Base-by-base conservation (phyloP, 1,139 yeast species). In the Suhomyces wounanorum region DNA sequence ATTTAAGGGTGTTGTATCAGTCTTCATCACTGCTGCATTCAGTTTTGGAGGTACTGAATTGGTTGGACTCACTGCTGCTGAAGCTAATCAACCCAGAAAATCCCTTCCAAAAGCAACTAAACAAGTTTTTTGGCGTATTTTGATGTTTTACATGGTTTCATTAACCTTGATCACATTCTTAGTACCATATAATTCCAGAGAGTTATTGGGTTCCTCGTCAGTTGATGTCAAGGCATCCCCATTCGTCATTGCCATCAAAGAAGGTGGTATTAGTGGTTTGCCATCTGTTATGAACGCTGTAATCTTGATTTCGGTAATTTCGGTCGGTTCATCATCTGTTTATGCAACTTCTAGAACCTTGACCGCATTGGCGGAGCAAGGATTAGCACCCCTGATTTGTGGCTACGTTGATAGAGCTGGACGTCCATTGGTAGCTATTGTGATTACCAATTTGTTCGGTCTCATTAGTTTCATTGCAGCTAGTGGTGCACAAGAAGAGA, bases 251-350 rank as follows among this genome's bases (percentile, higher is more conserved):
- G 94, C 94, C 31, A 78, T 87, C 54, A 71, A 70, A 45, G 69
- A 75, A 55, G 85, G 84, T 44, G 82, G 86, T 44, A 77, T 85
- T 57, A 66, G 66, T 48, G 89, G 83, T 37, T 70, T 87, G 33
- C 88, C 92, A 18, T 82, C 86, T 43, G 82, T 87, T 49, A 81
- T 87, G 77, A 87, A 87, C 61, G 89, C 81, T 3, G 90, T 87
- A 31, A 84, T 87, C 57, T 70, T 87, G 67, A 69, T 86, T 47
- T 85, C 92, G 11, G 87, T 87, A 41, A 68, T 75, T 45, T 76
- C 81, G n/a, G 80, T 77, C 51, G 81, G 79, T 46, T 62, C 67
- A 1, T 62, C 68, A 0, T 61, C 65, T 8, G 69, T 65, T 6
- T 65, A 62, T 45, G 69, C 68, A 13, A 61, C 68, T 1, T 65